Evolutionary conservation across 2,329 filamentous ascomycete species (phyloP), one percentile per base, ranked within the genome.

Genomic region (Ceratocystis variospora): DNA sequence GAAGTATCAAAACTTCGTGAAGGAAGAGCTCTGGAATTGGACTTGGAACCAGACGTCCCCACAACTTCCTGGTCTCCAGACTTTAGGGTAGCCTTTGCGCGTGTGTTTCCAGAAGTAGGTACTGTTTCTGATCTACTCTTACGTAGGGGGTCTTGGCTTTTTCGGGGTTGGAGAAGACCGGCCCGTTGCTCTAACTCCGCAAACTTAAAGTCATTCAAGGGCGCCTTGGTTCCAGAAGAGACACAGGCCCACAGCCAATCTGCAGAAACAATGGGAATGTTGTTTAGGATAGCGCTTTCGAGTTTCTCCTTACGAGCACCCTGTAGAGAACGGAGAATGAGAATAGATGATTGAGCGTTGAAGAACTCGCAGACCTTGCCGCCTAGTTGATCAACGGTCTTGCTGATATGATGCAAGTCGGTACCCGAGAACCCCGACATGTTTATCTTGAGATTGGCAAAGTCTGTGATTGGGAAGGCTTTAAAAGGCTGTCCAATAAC

Each of bases 221-320:
- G 31, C 4, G 28, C 55, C 55, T 59, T 59, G 55, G 25, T 25
- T 8, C 55, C 28, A n/a, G 55, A 59, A n/a, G 55, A 59, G 22
- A 96, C 85, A 70, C 88, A 94, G 63, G 87, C 82, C 86, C 89
- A 94, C 2, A 99, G 79, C 94, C 94, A 99, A 25, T 87, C 83
- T 19, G 84, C 83, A 6, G 82, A 82, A 10, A 97, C 88, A n/a
- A 93, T 84, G 1, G 91, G 89, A 10, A 97, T 87, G 3, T 81
- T 81, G 80, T 89, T 89, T 71, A 86, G 81, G 7, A 84, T 74
- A 0, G 91, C 91, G 72, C 90, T 86, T 57, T 87, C 84, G 19
- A 94, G 78, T 75, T 99, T 99, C 70, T 94, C 87, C 67, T 79
- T 81, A 73, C 82, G 77, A 76, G 90, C 79, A 0, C 78, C 77